Evolutionary conservation across 2,329 filamentous ascomycete species (phyloP), one percentile per base, ranked within the genome.

Genomic region (Aureobasidium mangrovei): DNA sequence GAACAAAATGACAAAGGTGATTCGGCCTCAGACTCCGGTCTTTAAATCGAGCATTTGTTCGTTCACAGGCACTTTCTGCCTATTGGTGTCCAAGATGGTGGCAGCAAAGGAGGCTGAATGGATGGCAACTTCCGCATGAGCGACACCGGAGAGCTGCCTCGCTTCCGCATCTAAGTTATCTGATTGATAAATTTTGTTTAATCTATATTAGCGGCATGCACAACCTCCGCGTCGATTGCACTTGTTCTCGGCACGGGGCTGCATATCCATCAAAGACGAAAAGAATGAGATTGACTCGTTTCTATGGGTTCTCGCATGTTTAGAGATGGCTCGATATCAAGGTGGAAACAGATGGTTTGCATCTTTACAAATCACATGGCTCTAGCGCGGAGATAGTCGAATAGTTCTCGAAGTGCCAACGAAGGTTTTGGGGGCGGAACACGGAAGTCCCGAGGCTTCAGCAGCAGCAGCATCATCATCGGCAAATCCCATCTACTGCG

Each of bases 141-240:
- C 49, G 49, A 53, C 41, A 45, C 42, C 49, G 49, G 49, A 53
- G 40, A 53, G 38, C 29, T 52, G 39, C 41, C 32, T 53, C 32
- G 49, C 40, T 45, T 53, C 33, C n/a, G 29, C 29, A 4, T 53
- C 45, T 53, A 26, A 53, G 53, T 49, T 55, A 49, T 55, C 53
- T 55, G 53, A 43, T 47, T 48, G 44, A 55, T 51, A 53, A 53
- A 39, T 7, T 43, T 24, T 12, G 29, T 33, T 33, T 27, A 53
- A 53, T 53, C 40, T 53, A 45, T 53, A 41, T 33, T 29, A 38
- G 46, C 46, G 46, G 46, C 27, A 48, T 40, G 46, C 46, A 26
- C 32, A 26, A 39, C 18, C 36, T 39, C 9, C 36, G 12, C 12
- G 36, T 32, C 36, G 8, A 33, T 2, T 51, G 38, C 29, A 18